Evolutionary conservation across 2,329 filamentous ascomycete species (phyloP).

Genomic region (Berkeleyomyces rouxiae): DNA sequence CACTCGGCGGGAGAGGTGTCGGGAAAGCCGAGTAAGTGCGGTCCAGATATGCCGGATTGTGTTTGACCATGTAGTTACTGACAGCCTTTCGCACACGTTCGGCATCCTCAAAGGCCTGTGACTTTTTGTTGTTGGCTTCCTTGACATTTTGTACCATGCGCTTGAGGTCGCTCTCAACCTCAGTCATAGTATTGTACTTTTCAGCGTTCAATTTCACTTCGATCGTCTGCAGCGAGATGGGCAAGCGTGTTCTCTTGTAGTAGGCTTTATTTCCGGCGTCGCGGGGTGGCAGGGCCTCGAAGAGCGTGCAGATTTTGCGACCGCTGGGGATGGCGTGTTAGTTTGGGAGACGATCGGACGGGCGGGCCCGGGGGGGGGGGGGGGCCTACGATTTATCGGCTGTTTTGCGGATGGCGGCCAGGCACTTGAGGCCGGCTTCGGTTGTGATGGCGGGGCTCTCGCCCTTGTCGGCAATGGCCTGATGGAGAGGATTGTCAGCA

Average conservation of each 20-base stretch:
- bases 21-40: slow-evolving; percentile 52
- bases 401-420: slow-evolving; percentile 58
- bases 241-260: slow-evolving; percentile 60
- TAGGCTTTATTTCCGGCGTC: slow-evolving; percentile 49
- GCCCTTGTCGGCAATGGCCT: slow-evolving; percentile 23
- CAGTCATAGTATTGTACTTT: slow-evolving; percentile 53
- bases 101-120: slow-evolving; percentile 62
- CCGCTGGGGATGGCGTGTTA: slow-evolving; percentile 33
- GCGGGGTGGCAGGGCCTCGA: slow-evolving; percentile 53
- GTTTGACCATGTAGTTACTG: slow-evolving; percentile 74
- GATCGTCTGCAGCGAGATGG: slow-evolving; percentile 61
- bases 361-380: background rate
- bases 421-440: slow-evolving; percentile 52
- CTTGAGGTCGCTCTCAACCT: slow-evolving; percentile 72
- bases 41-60: slow-evolving; percentile 65
- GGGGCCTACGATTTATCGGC: slow-evolving; percentile 61
- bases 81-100: slow-evolving; percentile 74
- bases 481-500: slow-evolving; percentile 28
- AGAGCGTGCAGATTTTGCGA: slow-evolving; percentile 56
- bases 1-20: slow-evolving; percentile 51
- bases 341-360: slow-evolving; percentile 12
- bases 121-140: slow-evolving; percentile 60
- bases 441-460: slow-evolving; percentile 55
- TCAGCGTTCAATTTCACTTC: slow-evolving; percentile 55
- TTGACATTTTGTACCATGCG: slow-evolving; percentile 80